phyloP scores from a whole-genome alignment of 2,329 filamentous ascomycete species.

The Alternaria infectoria region DNA sequence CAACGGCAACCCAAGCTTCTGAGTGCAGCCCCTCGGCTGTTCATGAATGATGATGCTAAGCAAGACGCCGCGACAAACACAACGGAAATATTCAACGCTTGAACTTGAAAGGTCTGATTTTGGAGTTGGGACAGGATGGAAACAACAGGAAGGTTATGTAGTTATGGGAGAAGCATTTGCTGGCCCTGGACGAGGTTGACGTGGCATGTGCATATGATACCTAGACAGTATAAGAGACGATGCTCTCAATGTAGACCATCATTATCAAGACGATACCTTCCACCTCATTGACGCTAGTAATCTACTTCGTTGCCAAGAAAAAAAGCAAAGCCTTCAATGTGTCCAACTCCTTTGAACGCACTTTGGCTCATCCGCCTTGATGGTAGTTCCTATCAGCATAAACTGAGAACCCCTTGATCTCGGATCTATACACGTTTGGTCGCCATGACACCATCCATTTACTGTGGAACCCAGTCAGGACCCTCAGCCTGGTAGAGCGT shows the following conservation, averaged over 20 bases:
- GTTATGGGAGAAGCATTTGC: slow-evolving; percentile 7
- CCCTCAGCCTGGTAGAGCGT: background rate
- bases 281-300: background rate
- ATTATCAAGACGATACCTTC: background rate
- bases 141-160: background rate
- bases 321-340: background rate
- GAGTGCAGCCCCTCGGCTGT: background rate
- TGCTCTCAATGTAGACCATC: background rate
- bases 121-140: background rate
- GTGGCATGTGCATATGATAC: slow-evolving; percentile 19
- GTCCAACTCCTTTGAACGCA: no score
- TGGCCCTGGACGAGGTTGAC: background rate
- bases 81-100: background rate
- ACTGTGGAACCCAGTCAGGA: background rate
- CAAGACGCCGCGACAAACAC: background rate
- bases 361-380: background rate
- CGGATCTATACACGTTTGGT: background rate
- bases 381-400: background rate
- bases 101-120: background rate
- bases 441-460: background rate
- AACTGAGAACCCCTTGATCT: background rate
- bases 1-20: slow-evolving; percentile 26
- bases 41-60: background rate
- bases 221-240: background rate
- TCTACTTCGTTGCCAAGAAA: background rate